Conservation (phyloP, 106 monocot species). For the Phalaenopsis aphrodite region DNA sequence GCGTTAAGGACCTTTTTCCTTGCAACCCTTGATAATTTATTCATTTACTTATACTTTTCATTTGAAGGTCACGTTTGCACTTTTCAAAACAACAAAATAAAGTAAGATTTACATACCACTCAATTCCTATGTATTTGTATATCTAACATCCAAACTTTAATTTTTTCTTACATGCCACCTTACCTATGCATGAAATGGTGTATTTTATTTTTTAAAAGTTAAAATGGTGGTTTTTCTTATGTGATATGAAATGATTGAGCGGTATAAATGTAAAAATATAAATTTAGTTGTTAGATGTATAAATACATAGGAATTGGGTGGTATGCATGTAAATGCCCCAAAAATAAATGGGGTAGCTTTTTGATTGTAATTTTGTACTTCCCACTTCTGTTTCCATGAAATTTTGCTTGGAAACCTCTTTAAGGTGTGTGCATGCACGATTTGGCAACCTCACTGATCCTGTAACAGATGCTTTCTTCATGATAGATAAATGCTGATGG, state of each 20-base stretch:
- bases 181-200: too few species aligned
- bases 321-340: too few species aligned
- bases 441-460: conserved; percentile 16
- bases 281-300: too few species aligned
- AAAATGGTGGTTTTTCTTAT: too few species aligned
- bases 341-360: conserved; percentile 1
- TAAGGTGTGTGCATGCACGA: conserved; percentile 23
- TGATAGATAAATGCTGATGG: conserved; percentile 62
- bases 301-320: too few species aligned
- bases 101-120: too few species aligned
- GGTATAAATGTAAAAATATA: too few species aligned
- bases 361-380: conserved; percentile 1
- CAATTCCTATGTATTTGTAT: too few species aligned
- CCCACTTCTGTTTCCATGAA: conserved; percentile 23
- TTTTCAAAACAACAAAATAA: neutral
- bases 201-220: too few species aligned
- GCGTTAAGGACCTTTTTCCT: neutral
- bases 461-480: conserved; percentile 44
- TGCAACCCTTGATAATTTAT: neutral
- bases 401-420: conserved; percentile 17
- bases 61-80: neutral
- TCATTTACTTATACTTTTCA: neutral
- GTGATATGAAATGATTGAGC: too few species aligned
- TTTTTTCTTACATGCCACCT: too few species aligned
- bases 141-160: too few species aligned